Percentiles rank a stretch among this genome's conserved stretches.
Conservation (phyloP, 1,139 yeast species). For the Hemisphaericaspora lyxosophila region DNA sequence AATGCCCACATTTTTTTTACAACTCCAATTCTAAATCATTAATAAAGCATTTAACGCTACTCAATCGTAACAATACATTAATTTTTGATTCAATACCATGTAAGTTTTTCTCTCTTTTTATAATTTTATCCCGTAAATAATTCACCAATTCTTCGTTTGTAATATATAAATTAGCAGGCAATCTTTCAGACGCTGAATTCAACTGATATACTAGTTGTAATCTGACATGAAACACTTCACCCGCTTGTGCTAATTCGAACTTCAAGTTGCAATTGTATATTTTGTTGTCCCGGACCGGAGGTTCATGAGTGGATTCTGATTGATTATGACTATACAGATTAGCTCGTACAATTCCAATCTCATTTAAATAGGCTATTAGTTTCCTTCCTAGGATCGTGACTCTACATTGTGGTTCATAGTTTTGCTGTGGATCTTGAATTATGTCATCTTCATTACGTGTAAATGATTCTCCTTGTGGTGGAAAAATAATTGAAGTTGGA, state of each 20-base stretch:
- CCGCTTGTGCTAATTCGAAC: conserved; percentile 8
- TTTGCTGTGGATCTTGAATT: conserved; percentile 1
- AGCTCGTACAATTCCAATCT: conserved; percentile 6
- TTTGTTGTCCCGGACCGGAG: not conserved
- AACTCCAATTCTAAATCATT: conserved; percentile 12
- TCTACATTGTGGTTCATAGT: too few species aligned
- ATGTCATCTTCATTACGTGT: not conserved
- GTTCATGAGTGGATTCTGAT: not conserved
- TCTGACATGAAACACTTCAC: conserved; percentile 3
- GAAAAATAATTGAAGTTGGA: conserved; percentile 9
- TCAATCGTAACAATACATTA: conserved; percentile 12
- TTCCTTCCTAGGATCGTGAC: conserved; percentile 9
- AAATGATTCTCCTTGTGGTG: too few species aligned
- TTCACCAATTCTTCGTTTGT: conserved; percentile 13
- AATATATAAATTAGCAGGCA: conserved; percentile 12
- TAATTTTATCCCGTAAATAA: conserved; percentile 12
- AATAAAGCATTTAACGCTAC: conserved; percentile 9
- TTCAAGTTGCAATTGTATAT: conserved; percentile 12
- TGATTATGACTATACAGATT: not conserved
- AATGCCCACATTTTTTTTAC: not conserved
- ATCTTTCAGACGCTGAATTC: conserved; percentile 2
- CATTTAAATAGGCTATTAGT: conserved; percentile 5
- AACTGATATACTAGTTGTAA: conserved; percentile 11
- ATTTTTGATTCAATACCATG: conserved; percentile 14
- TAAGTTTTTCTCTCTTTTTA: conserved; percentile 7